Base-by-base conservation (phyloP, 2,329 filamentous ascomycete genomes). In the Apiospora sp. region DNA sequence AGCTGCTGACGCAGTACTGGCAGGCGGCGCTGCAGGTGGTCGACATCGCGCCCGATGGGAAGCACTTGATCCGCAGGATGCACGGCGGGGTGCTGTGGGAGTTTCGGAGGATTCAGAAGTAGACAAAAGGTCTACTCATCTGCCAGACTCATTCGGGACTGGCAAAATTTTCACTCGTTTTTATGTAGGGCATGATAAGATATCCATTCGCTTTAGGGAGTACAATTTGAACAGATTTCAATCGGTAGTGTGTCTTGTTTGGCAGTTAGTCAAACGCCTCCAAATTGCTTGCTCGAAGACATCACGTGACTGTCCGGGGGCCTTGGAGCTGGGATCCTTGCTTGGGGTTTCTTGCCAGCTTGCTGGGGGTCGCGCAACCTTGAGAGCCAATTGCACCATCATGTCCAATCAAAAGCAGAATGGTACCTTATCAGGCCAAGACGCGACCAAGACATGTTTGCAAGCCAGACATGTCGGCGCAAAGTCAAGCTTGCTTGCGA, bases 21-120 rank as follows among this genome's bases (percentile, higher is more conserved):
- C 16, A n/a, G 41, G 24, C 48, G 4, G 46, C 43, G 19, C 67
- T 68, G 8, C 13, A 48, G 14, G n/a, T 34, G 14, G 27, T 68
- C 24, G 67, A 37, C 43, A n/a, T 68, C 2, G n/a, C 67, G 12
- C 12, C 3, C 2, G 30, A 68, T 12, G 67, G 67, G 22, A 43
- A 24, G 12, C 67, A 68, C 30, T 48, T 68, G 24, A 34, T n/a
- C 4, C 67, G 67, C 16, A 34, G 67, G 14, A 48, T 27, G 24
- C 67, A 68, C n/a, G 67, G 43, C 4, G 67, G 67, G 30, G 67
- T n/a, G 24, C 27, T 68, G 43, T 68, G 67, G 67, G 67, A 68
- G 67, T 68, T 68, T 8, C 67, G 67, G 4, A 68, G 19, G 67
- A 24, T 68, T 13, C 5, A 27, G 41, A 68, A 30, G 43, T 48